These are phyloP conservation scores for Tuber borchii DNA, from an alignment of 495 filamentous ascomycete genomes.

Conservation along the genomic window DNA sequence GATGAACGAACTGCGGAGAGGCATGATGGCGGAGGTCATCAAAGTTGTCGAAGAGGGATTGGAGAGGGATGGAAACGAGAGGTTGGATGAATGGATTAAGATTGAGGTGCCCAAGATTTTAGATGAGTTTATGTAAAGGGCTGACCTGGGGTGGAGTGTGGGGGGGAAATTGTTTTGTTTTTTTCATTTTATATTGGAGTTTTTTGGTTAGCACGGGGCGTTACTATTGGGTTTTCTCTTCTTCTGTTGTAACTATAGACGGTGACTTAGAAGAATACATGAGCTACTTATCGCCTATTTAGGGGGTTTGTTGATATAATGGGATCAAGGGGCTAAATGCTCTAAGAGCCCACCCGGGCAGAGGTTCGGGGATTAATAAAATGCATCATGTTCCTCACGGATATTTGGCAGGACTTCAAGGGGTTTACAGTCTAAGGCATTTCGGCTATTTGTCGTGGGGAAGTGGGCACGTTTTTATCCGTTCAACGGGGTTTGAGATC, in stretches of 20 bases:
- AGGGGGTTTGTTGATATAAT: too few species aligned
- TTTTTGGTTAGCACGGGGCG: neutral
- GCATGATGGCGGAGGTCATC: neutral
- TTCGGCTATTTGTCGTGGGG: too few species aligned
- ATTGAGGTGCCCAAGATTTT: neutral
- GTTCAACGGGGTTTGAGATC: too few species aligned
- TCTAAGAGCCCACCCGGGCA: too few species aligned
- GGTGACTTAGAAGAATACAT: neutral
- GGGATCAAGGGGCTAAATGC: too few species aligned
- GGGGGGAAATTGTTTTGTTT: neutral
- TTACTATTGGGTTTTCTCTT: neutral
- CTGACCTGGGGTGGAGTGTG: neutral
- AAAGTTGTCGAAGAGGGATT: neutral
- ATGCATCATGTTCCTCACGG: too few species aligned
- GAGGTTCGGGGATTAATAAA: too few species aligned
- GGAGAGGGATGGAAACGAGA: neutral
- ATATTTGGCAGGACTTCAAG: too few species aligned
- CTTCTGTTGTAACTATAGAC: neutral
- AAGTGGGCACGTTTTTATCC: too few species aligned
- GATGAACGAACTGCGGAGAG: neutral
- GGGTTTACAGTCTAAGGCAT: too few species aligned
- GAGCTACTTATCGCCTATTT: neutral
- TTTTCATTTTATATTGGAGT: neutral
- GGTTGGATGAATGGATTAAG: neutral
- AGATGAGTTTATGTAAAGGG: neutral